Conservation (phyloP, 768 basidiomycete genomes). For the Mycena leptocephala region DNA sequence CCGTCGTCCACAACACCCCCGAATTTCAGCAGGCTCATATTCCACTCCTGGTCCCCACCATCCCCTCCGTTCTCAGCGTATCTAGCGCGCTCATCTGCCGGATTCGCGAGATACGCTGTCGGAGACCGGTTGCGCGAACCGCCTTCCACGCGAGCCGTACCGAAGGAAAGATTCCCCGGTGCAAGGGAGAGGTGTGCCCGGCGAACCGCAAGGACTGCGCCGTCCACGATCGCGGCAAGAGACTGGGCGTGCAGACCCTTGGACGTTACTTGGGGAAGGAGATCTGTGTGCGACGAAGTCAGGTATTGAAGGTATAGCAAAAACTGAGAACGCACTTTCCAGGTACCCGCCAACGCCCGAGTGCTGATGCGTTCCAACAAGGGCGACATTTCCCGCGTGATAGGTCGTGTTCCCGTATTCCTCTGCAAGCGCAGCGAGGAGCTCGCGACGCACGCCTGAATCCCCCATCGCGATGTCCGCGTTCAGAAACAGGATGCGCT, state of each 20-base stretch:
- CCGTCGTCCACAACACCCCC: not conserved
- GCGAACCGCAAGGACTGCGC: conserved; percentile 77
- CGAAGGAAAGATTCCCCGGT: conserved; percentile 74
- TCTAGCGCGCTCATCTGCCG: conserved; percentile 74
- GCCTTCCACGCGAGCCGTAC: conserved; percentile 77
- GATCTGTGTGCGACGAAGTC: conserved; percentile 46
- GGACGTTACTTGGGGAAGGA: conserved; percentile 84
- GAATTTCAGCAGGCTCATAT: conserved; percentile 77
- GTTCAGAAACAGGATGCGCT: conserved; percentile 28
- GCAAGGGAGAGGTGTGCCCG: conserved; percentile 77
- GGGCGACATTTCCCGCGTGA: conserved; percentile 78
- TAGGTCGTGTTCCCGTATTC: conserved; percentile 74
- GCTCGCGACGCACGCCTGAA: conserved; percentile 78
- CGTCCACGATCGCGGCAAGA: conserved; percentile 79
- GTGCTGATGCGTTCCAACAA: conserved; percentile 86
- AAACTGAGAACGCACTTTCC: conserved; percentile 56
- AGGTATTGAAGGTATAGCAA: not conserved
- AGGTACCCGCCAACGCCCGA: conserved; percentile 86
- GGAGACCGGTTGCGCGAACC: conserved; percentile 86
- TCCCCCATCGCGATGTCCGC: conserved; percentile 56
- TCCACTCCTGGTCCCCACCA: conserved; percentile 77
- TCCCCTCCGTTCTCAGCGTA: conserved; percentile 62
- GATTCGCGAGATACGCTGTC: conserved; percentile 84
- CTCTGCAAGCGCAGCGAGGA: conserved; percentile 72
- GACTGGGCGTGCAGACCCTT: conserved; percentile 81